phyloP scores from a whole-genome alignment of 345 rosid species.

The Camelina hispida region DNA sequence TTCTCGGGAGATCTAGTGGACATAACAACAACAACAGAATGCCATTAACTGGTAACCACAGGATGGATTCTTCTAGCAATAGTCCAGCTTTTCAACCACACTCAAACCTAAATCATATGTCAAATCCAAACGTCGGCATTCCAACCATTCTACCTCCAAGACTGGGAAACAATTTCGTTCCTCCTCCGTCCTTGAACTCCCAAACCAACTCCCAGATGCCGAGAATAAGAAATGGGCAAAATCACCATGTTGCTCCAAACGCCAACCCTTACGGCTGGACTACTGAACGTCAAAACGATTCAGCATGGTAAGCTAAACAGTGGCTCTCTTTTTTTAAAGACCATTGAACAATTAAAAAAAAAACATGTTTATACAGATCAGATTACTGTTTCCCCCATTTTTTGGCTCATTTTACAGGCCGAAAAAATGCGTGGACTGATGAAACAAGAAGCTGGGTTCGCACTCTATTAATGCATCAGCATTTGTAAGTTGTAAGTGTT shows the following conservation, averaged over 20 bases:
- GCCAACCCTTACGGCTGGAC: slow-evolving; percentile 35
- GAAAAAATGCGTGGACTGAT: slow-evolving; percentile 39
- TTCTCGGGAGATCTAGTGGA: slow-evolving; percentile 60
- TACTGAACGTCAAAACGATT: slow-evolving; percentile 33
- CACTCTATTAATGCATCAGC: background rate
- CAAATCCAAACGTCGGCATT: slow-evolving; percentile 27
- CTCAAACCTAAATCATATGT: slow-evolving; percentile 38
- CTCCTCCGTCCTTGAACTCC: slow-evolving; percentile 36
- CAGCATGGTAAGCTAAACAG: slow-evolving; percentile 36
- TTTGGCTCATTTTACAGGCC: slow-evolving; percentile 37
- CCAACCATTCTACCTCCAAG: slow-evolving; percentile 32
- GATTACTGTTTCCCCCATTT: slow-evolving; percentile 9
- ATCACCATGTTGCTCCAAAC: slow-evolving; percentile 31
- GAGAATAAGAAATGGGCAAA: slow-evolving; percentile 33
- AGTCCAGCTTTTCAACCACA: slow-evolving; percentile 41
- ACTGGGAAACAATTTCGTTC: slow-evolving; percentile 30
- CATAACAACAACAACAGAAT: slow-evolving; percentile 44
- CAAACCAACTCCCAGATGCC: slow-evolving; percentile 29
- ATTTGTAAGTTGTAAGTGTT: slow-evolving; percentile 27
- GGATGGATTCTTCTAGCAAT: slow-evolving; percentile 37
- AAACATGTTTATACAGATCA: slow-evolving; percentile 17
- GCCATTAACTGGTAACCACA: slow-evolving; percentile 47
- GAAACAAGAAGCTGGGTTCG: slow-evolving; percentile 14
- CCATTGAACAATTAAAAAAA: background rate
- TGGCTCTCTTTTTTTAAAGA: background rate